These are phyloP conservation scores for Tephrocybe sp. DNA, from an alignment of 768 basidiomycete species.

Conservation along the genomic window DNA sequence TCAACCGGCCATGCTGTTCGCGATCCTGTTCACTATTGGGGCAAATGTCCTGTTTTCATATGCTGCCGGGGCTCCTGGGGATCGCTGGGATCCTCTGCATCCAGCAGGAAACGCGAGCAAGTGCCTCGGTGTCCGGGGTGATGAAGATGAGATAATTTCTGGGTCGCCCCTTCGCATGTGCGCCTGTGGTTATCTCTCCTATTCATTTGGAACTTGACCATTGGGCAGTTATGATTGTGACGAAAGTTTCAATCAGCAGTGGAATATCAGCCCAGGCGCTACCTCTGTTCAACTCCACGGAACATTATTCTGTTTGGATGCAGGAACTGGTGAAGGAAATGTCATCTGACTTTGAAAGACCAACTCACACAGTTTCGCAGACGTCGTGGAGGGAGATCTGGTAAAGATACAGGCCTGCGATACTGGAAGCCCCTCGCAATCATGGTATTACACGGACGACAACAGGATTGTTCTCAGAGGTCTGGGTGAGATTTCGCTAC, in stretches of 20 bases:
- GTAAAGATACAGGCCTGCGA: conserved; percentile 37
- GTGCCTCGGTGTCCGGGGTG: no score
- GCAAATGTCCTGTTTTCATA: no score
- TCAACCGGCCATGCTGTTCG: no score
- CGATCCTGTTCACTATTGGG: no score
- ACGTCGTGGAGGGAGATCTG: conserved; percentile 25
- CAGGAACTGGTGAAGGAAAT: conserved; percentile 27
- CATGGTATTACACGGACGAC: conserved; percentile 30
- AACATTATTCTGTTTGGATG: conserved; percentile 33
- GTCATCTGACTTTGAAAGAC: conserved; percentile 27
- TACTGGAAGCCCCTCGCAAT: conserved; percentile 31
- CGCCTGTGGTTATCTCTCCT: neutral
- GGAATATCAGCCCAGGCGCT: conserved; percentile 25
- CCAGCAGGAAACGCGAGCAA: no score
- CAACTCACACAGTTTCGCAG: conserved; percentile 15
- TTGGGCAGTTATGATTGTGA: conserved; percentile 33
- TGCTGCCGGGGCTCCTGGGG: no score
- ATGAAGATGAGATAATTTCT: no score
- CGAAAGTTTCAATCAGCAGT: conserved; percentile 26
- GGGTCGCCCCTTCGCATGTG: neutral
- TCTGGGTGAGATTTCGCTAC: conserved; percentile 2
- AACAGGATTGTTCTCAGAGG: conserved; percentile 22
- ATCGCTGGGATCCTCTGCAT: no score
- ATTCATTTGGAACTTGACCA: neutral
- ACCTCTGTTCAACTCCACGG: conserved; percentile 29